These are phyloP conservation scores for Hymenoscyphus occultus DNA, from an alignment of 2,329 filamentous ascomycete genomes.

Conservation along the genomic window DNA sequence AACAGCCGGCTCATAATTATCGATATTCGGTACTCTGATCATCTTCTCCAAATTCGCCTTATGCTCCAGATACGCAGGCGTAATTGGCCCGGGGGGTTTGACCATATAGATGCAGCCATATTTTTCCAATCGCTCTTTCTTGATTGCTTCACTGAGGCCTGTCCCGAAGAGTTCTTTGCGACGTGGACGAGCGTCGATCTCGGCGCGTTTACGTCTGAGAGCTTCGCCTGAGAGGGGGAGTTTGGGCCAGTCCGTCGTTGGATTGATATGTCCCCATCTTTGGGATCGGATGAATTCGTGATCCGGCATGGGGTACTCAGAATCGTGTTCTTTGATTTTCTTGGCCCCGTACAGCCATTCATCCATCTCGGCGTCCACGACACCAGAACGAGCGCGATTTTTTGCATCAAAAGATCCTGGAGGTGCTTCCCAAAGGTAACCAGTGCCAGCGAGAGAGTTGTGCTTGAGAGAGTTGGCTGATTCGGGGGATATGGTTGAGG, in stretches of 20 bases:
- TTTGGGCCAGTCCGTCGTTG: conserved; percentile 47
- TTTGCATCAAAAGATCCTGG: background rate
- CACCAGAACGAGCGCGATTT: background rate
- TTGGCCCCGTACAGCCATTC: background rate
- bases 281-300: conserved; percentile 29
- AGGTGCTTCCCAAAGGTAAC: background rate
- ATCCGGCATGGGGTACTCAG: background rate
- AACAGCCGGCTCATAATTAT: background rate
- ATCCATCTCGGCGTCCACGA: background rate
- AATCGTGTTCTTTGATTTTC: background rate
- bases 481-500: background rate
- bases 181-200: conserved; percentile 45
- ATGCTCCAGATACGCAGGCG: background rate
- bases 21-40: background rate
- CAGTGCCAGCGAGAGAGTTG: background rate
- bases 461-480: background rate
- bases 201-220: conserved; percentile 46
- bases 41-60: background rate
- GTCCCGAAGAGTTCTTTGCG: conserved; percentile 38
- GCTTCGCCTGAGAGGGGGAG: conserved; percentile 43
- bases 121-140: conserved; percentile 3
- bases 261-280: conserved; percentile 49
- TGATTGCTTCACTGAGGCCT: conserved; percentile 12
- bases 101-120: conserved; percentile 10
- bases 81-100: background rate